phyloP scores from a whole-genome alignment of 768 basidiomycete genomes.

The Collybia mongolica region DNA sequence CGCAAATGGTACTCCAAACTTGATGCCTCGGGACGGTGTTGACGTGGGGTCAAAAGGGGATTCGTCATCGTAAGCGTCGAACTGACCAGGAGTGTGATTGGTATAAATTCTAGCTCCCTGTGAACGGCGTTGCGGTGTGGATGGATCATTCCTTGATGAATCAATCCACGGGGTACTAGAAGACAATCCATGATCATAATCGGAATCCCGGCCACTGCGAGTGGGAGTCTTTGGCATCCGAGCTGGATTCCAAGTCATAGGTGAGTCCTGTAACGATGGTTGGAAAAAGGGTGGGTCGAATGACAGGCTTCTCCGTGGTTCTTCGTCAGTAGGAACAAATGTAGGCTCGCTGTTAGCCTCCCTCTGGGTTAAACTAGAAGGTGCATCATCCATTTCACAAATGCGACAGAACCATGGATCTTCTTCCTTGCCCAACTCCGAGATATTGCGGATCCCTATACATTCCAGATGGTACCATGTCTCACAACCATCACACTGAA shows the following conservation, averaged over 20 bases:
- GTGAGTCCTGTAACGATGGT: constrained; percentile 54
- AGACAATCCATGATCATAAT: constrained; percentile 25
- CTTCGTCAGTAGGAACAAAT: constrained; percentile 66
- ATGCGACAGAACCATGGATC: constrained; percentile 76
- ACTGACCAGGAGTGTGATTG: constrained; percentile 32
- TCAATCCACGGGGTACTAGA: constrained; percentile 44
- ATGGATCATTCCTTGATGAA: constrained; percentile 52
- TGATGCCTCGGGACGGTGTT: constrained; percentile 79
- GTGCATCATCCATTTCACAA: constrained; percentile 46
- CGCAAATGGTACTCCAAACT: constrained; percentile 52
- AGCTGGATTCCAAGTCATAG: constrained; percentile 47
- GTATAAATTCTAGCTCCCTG: constrained; percentile 39
- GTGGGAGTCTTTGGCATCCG: constrained; percentile 50
- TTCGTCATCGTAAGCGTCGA: constrained; percentile 43
- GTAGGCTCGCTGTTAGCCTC: constrained; percentile 56
- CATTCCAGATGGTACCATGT: constrained; percentile 84
- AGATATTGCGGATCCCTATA: constrained; percentile 64
- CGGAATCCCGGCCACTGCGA: constrained; percentile 21
- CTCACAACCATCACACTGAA: constrained; percentile 80
- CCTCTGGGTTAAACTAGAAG: constrained; percentile 17
- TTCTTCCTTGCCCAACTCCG: constrained; percentile 71
- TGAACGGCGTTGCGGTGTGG: constrained; percentile 47
- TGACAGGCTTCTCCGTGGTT: constrained; percentile 34
- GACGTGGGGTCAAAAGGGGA: constrained; percentile 75
- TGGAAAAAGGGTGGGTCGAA: constrained; percentile 64